phyloP scores from a whole-genome alignment of 257 asterid genomes.

The Solanum chmielewskii region DNA sequence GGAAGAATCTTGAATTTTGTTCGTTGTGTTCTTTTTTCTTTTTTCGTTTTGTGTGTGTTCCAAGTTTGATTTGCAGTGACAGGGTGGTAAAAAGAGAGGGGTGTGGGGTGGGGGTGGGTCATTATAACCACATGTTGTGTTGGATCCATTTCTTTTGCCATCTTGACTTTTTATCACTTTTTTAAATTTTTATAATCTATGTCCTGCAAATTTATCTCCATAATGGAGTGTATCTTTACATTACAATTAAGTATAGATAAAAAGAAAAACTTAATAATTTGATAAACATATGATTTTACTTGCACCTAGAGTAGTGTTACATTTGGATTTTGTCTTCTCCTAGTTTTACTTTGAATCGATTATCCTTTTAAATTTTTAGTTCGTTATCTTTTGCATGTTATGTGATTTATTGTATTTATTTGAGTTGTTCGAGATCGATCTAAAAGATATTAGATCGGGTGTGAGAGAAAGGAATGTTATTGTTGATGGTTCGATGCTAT shows the following conservation, averaged over 20 bases:
- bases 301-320: background rate
- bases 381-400: too few species aligned
- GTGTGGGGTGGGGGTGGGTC: background rate
- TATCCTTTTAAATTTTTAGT: too few species aligned
- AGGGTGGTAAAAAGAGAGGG: background rate
- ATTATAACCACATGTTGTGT: slow-evolving; percentile 30
- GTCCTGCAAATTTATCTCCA: background rate
- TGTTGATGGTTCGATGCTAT: too few species aligned
- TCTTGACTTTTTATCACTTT: background rate
- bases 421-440: too few species aligned
- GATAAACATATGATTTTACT: background rate
- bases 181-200: background rate
- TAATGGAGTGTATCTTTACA: background rate
- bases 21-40: background rate
- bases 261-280: background rate
- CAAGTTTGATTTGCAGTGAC: slow-evolving; percentile 2
- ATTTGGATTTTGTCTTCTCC: background rate
- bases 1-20: slow-evolving; percentile 5
- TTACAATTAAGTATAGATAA: background rate
- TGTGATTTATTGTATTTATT: too few species aligned
- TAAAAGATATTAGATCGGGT: too few species aligned
- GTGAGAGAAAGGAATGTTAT: too few species aligned
- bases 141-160: slow-evolving; percentile 13
- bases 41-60: background rate
- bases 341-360: too few species aligned